Conservation (phyloP, 2,329 filamentous ascomycete genomes). For the Cytospora schulzeri region DNA sequence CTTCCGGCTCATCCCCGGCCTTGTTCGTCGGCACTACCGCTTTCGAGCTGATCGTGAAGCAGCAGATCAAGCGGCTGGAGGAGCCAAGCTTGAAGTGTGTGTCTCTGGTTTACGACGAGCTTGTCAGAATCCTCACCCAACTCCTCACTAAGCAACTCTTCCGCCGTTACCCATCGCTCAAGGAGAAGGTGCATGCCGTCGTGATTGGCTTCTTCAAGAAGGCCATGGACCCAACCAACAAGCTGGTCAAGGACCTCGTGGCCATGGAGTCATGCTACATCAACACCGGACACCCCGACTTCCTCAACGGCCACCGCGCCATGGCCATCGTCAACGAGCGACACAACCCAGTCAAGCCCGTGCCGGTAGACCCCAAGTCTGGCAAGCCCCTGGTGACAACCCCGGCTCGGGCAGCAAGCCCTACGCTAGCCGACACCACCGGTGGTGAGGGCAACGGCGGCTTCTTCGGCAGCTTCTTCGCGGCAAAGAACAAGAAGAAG, state of each 20-base stretch:
- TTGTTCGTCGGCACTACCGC: conserved; percentile 96
- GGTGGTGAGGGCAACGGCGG: conserved; percentile 63
- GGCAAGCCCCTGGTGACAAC: conserved; percentile 80
- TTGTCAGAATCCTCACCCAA: conserved; percentile 92
- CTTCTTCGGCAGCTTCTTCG: conserved; percentile 98
- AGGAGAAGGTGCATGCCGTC: conserved; percentile 94
- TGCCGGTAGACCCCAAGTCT: conserved; percentile 97
- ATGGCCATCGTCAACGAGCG: conserved; percentile 98
- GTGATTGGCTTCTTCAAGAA: conserved; percentile 98
- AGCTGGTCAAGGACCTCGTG: conserved; percentile 90
- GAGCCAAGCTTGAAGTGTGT: conserved; percentile 98
- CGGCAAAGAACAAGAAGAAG: conserved; percentile 99
- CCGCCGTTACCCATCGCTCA: conserved; percentile 87
- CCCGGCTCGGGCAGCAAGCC: conserved; percentile 75
- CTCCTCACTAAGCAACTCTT: conserved; percentile 87
- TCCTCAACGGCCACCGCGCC: conserved; percentile 87
- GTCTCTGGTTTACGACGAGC: conserved; percentile 93
- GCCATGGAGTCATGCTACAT: conserved; percentile 96
- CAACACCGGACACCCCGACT: conserved; percentile 98
- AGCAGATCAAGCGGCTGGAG: conserved; percentile 95
- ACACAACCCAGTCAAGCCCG: conserved; percentile 77
- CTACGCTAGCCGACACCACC: conserved; percentile 60
- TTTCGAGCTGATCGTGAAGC: conserved; percentile 98
- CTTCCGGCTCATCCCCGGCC: conserved; percentile 94
- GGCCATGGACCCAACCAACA: conserved; percentile 97